These are phyloP conservation scores for Pseudomonodictys pantanalensis DNA, from an alignment of 495 filamentous ascomycete species.

Conservation along the genomic window DNA sequence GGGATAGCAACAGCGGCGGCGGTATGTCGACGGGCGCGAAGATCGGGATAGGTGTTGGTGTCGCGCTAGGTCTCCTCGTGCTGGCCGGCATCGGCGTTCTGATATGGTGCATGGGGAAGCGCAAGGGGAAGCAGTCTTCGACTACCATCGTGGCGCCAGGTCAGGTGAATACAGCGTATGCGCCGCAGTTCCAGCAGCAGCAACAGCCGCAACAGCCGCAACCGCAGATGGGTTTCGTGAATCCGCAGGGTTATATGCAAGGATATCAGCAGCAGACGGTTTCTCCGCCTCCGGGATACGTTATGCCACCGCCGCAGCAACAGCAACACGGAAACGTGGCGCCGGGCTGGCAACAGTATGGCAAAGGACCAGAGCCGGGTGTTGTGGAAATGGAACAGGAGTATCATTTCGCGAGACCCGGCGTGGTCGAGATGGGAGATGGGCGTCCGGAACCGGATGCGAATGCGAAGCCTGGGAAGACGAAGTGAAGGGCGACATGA, in stretches of 20 bases:
- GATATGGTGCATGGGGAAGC: constrained; percentile 10
- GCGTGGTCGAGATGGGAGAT: constrained; percentile 20
- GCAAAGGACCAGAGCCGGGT: constrained; percentile 5
- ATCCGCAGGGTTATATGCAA: constrained; percentile 1
- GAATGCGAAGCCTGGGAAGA: no score
- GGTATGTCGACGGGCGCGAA: constrained; percentile 22
- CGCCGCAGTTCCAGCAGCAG: not conserved
- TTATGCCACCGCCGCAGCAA: not conserved
- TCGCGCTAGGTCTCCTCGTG: constrained; percentile 10
- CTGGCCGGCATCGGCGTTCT: constrained; percentile 14
- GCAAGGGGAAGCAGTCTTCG: constrained; percentile 12
- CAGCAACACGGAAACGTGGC: not conserved
- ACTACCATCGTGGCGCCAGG: constrained; percentile 12
- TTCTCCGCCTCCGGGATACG: constrained; percentile 4
- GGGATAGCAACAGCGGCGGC: constrained; percentile 2
- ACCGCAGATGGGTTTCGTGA: not conserved
- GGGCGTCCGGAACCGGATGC: not conserved
- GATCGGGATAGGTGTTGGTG: constrained; percentile 24
- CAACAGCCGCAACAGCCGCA: constrained; percentile 3
- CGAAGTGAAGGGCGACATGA: no score
- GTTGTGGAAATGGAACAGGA: constrained; percentile 24
- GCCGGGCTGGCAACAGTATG: not conserved
- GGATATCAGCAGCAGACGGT: constrained; percentile 3
- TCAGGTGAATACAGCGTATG: not conserved
- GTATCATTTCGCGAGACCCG: constrained; percentile 23